Percentiles rank a stretch among this genome's conserved stretches.
These are phyloP conservation scores for Microcos paniculata DNA, from an alignment of 345 rosid species.

Conservation along the genomic window DNA sequence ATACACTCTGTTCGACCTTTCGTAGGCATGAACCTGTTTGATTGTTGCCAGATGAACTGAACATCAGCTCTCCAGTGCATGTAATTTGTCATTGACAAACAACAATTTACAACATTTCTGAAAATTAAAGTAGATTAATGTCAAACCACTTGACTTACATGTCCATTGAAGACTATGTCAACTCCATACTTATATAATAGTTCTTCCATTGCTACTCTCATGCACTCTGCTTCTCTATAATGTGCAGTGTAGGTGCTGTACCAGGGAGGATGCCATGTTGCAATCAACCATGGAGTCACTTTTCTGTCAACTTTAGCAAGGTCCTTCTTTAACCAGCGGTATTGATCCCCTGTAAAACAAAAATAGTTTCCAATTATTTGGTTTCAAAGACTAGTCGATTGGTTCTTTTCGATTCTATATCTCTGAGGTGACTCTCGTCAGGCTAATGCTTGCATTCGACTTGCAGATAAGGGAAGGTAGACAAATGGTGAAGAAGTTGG, in stretches of 20 bases:
- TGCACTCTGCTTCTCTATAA: constrained; percentile 89
- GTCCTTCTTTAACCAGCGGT: constrained; percentile 73
- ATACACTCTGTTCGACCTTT: constrained; percentile 86
- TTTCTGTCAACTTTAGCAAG: constrained; percentile 55
- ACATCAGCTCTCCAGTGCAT: not conserved
- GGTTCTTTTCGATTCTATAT: not conserved
- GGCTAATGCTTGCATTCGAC: not conserved
- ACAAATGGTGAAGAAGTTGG: not conserved
- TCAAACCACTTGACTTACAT: constrained; percentile 37
- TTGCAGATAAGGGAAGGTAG: not conserved
- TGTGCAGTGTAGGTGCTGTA: constrained; percentile 74
- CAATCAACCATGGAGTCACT: constrained; percentile 87
- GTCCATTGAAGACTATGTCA: constrained; percentile 84
- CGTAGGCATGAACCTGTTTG: constrained; percentile 84
- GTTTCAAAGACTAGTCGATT: not conserved
- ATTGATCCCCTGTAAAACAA: constrained; percentile 62
- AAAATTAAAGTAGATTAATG: not conserved
- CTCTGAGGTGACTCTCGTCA: not conserved
- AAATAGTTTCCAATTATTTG: not conserved
- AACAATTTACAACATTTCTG: not conserved
- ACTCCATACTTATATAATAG: constrained; percentile 57
- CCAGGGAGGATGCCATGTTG: constrained; percentile 92
- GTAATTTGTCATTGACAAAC: not conserved
- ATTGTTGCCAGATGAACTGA: not conserved
- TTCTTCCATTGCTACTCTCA: constrained; percentile 79